Percentiles rank a stretch among this genome's conserved stretches.
phyloP scores from a whole-genome alignment of 345 rosid genomes.

The Garcia nutans region DNA sequence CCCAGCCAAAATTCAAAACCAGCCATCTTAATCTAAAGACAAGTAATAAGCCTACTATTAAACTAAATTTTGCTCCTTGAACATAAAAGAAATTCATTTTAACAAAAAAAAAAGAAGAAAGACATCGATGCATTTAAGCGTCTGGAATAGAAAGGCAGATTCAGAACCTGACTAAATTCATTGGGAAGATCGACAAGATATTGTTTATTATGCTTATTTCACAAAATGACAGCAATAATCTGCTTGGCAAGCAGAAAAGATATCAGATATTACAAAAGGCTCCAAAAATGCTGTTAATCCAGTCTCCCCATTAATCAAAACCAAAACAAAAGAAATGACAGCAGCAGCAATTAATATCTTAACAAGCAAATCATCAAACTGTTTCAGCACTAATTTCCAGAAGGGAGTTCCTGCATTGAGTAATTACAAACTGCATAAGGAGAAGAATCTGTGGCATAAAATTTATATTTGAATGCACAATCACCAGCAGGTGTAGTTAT shows the following conservation, averaged over 20 bases:
- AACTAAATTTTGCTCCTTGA: background rate
- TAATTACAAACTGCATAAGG: slow-evolving; percentile 21
- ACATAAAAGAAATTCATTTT: too few relatives aligned
- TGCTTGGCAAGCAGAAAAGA: slow-evolving; percentile 23
- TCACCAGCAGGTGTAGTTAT: background rate
- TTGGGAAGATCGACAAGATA: slow-evolving; percentile 2
- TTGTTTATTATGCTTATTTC: background rate
- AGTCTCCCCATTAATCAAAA: slow-evolving; percentile 93
- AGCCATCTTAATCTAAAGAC: background rate
- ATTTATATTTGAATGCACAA: background rate
- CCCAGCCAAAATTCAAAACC: background rate
- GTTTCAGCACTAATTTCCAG: slow-evolving; percentile 96
- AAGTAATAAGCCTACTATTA: background rate
- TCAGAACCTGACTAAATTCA: background rate
- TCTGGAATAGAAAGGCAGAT: background rate
- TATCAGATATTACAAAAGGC: slow-evolving; percentile 80
- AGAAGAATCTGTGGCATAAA: background rate
- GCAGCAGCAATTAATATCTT: slow-evolving; percentile 98
- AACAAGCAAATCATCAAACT: slow-evolving; percentile 97
- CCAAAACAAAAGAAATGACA: slow-evolving; percentile 75
- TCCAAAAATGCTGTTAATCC: slow-evolving; percentile 94
- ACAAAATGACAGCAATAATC: slow-evolving; percentile 3
- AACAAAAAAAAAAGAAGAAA: background rate
- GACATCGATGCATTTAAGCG: background rate
- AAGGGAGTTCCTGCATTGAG: slow-evolving; percentile 77